A percentile compares a stretch with the other conserved stretches of the same genome.
Conservation (phyloP, 129 eudicot genomes). For the Chrysanthemum makinoi region DNA sequence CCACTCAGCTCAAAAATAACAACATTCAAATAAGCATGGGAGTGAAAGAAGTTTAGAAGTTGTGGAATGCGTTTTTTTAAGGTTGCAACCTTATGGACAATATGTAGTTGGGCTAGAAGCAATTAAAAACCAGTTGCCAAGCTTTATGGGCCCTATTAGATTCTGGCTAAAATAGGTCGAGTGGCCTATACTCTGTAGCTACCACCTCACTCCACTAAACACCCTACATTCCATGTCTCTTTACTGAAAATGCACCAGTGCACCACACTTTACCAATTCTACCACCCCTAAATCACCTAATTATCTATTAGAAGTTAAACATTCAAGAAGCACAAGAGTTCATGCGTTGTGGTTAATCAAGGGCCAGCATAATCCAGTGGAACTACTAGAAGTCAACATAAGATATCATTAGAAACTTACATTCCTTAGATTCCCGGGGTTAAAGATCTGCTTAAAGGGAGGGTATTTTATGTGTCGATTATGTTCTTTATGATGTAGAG, state of each 20-base stretch:
- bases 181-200: conserved; percentile 5
- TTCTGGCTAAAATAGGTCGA: not conserved
- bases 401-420: no score
- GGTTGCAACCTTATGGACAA: not conserved
- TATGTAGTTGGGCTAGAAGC: not conserved
- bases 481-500: no score
- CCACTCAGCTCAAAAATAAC: not conserved
- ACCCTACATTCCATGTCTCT: not conserved
- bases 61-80: not conserved
- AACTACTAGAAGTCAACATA: no score
- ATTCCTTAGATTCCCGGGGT: no score
- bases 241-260: not conserved
- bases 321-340: no score
- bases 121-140: not conserved
- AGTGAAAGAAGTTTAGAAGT: not conserved
- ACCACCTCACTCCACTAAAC: not conserved
- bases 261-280: not conserved
- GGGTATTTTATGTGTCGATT: no score
- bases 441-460: no score
- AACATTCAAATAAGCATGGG: not conserved
- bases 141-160: not conserved
- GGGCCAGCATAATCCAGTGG: no score
- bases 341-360: no score
- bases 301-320: no score
- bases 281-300: no score